phyloP scores from a whole-genome alignment of 257 asterid species.

The Jaltomata sinuosa region DNA sequence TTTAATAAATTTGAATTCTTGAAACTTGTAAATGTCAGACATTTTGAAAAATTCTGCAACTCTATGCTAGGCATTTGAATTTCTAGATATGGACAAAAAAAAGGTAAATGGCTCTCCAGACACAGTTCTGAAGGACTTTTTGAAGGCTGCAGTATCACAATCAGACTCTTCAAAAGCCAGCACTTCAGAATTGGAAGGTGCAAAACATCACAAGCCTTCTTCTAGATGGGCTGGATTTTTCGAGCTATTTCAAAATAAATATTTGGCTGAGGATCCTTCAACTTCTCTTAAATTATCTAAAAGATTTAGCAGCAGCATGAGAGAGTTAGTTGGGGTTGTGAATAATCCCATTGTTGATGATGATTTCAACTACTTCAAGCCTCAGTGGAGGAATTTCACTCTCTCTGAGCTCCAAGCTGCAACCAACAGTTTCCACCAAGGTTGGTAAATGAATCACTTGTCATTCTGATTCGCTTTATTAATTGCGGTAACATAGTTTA shows the following conservation, averaged over 20 bases:
- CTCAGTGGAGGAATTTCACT: slow-evolving; percentile 73
- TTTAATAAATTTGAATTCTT: too few species aligned
- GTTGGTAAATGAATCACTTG: slow-evolving; percentile 20
- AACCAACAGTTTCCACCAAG: slow-evolving; percentile 58
- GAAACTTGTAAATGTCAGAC: neutral
- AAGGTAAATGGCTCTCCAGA: slow-evolving; percentile 61
- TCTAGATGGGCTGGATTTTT: slow-evolving; percentile 45
- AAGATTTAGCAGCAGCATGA: slow-evolving; percentile 52
- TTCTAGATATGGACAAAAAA: slow-evolving; percentile 42
- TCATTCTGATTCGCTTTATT: too few species aligned
- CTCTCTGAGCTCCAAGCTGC: slow-evolving; percentile 63
- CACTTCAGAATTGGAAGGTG: slow-evolving; percentile 46
- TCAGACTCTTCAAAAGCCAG: slow-evolving; percentile 63
- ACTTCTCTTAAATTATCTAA: slow-evolving; percentile 31
- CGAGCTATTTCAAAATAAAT: slow-evolving; percentile 31
- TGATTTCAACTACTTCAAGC: slow-evolving; percentile 56
- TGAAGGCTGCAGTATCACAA: slow-evolving; percentile 54
- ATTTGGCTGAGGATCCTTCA: slow-evolving; percentile 37
- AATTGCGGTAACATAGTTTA: too few species aligned
- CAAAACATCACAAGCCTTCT: slow-evolving; percentile 20
- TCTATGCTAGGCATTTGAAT: neutral
- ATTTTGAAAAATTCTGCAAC: neutral
- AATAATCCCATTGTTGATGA: slow-evolving; percentile 31
- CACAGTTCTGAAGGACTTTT: slow-evolving; percentile 71
- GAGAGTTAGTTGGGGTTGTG: slow-evolving; percentile 27